Evolutionary conservation across 2,329 filamentous ascomycete species (phyloP).

Genomic region (Penicillium sumatraense): DNA sequence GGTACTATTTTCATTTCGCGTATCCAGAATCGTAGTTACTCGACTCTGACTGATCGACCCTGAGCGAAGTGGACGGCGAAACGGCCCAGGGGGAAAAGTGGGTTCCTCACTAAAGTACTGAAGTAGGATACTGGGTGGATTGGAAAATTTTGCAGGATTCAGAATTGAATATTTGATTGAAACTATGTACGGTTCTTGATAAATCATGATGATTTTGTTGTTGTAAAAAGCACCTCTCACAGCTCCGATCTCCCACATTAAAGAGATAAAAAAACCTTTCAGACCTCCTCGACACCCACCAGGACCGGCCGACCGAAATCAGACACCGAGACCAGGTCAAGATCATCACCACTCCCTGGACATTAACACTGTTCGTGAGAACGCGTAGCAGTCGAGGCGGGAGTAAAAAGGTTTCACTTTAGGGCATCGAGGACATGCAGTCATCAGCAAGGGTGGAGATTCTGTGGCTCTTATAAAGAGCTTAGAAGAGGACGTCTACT

Average conservation of each 20-base stretch:
- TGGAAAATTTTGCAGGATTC: too few relatives aligned
- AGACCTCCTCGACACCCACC: slow-evolving; percentile 90
- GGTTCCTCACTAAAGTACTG: too few relatives aligned
- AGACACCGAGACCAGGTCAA: slow-evolving; percentile 73
- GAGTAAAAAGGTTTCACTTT: slow-evolving; percentile 77
- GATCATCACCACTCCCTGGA: slow-evolving; percentile 96
- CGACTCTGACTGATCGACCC: neutral
- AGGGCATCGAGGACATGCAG: slow-evolving; percentile 79
- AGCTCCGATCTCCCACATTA: slow-evolving; percentile 20
- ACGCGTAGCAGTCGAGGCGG: slow-evolving; percentile 43
- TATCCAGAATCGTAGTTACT: too few relatives aligned
- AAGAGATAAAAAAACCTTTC: slow-evolving; percentile 71
- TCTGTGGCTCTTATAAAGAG: slow-evolving; percentile 92
- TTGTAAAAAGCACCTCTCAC: neutral
- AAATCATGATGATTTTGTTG: neutral
- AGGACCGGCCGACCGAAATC: slow-evolving; percentile 76
- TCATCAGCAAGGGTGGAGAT: slow-evolving; percentile 94
- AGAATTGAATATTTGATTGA: too few relatives aligned
- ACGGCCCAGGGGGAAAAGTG: too few relatives aligned
- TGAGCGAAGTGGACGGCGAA: too few relatives aligned
- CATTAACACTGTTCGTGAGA: slow-evolving; percentile 47
- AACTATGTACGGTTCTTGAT: too few relatives aligned
- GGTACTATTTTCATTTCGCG: too few relatives aligned
- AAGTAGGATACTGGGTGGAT: too few relatives aligned
- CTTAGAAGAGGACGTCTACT: slow-evolving; percentile 91